Evolutionary conservation across 192 early-diverging fungal genomes (phyloP), one percentile per base, ranked within the genome.

Genomic region (Coemansia umbellata): DNA sequence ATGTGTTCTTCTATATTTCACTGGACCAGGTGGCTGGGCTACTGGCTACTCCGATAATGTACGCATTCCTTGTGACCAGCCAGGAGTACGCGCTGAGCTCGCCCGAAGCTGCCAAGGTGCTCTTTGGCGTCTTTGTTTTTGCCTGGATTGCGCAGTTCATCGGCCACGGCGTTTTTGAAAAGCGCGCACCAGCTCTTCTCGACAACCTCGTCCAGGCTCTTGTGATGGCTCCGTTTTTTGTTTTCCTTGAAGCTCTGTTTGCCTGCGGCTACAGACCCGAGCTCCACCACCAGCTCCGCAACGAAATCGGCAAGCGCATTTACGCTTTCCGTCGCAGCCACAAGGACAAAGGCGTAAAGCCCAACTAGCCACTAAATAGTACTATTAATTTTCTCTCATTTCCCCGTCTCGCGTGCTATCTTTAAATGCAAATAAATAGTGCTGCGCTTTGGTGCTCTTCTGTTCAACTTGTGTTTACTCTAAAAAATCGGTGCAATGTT

Each of bases 151-250:
- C 82, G 8, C 95, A 98, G 68, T 94, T 98, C 67, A 76, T 88
- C 51, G 91, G 94, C 32, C 94, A 97, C 54, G 91, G 91, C 40
- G 74, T 90, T 24, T 84, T 74, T 43, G 95, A 98, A 53, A 86
- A 83, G 56, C 82, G 93, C 60, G 87, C 86, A 2, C 95, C 95
- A 1, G 91, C 91, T 18, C 65, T 98, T 21, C 37, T 90, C 19
- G 89, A 98, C 57, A 94, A 93, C 64, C 60, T 93, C 13, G 33
- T 87, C 3, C 92, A 95, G 82, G 93, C 95, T 3, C 37, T 95
- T 22, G 87, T 95, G 32, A 88, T 94, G 54, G 95, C 95, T 2
- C 93, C 92, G 23, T 92, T 93, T 66, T 98, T 98, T 78, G 91
- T 96, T 5, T 93, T 89, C 54, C 78, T 89, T 26, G 92, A 98